A percentile compares a stretch with the other conserved stretches of the same genome.
Conservation (phyloP, 495 filamentous ascomycete genomes). For the Penicillium coffeae region DNA sequence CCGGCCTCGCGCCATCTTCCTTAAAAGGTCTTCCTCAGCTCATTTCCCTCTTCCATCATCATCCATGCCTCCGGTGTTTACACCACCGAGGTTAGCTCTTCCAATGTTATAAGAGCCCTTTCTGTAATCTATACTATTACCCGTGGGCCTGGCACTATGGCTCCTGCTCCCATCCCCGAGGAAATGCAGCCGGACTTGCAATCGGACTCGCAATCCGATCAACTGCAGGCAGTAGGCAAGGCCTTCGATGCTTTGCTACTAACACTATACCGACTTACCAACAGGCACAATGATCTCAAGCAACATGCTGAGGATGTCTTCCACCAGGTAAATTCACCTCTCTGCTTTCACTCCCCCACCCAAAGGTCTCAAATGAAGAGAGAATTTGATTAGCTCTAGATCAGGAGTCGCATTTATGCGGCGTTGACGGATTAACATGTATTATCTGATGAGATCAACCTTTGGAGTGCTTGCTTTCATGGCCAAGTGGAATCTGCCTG, state of each 20-base stretch:
- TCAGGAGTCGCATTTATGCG: conserved; percentile 47
- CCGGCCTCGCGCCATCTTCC: conserved; percentile 12
- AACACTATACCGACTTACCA: conserved; percentile 43
- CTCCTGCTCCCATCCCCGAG: conserved; percentile 31
- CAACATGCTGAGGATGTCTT: conserved; percentile 38
- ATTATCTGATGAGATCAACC: conserved; percentile 47
- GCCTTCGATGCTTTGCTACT: conserved; percentile 49
- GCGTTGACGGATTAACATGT: conserved; percentile 51
- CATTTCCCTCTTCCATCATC: conserved; percentile 12
- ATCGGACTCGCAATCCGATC: conserved; percentile 10
- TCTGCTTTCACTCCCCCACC: conserved; percentile 7
- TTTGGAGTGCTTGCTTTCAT: conserved; percentile 6
- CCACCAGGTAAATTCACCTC: conserved; percentile 41
- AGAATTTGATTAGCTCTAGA: conserved; percentile 57
- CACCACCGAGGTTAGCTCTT: conserved; percentile 9
- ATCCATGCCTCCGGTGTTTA: conserved; percentile 8
- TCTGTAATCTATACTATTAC: conserved; percentile 21
- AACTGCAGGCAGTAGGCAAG: conserved; percentile 40
- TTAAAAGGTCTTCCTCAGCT: conserved; percentile 18
- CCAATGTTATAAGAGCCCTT: conserved; percentile 8
- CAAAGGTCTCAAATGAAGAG: conserved; percentile 45
- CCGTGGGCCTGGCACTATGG: conserved; percentile 27
- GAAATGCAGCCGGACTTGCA: conserved; percentile 35
- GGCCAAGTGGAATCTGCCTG: conserved; percentile 9
- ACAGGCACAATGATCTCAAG: conserved; percentile 42